Conservation (phyloP, 129 eudicot species). For the Sambucus nigra region DNA sequence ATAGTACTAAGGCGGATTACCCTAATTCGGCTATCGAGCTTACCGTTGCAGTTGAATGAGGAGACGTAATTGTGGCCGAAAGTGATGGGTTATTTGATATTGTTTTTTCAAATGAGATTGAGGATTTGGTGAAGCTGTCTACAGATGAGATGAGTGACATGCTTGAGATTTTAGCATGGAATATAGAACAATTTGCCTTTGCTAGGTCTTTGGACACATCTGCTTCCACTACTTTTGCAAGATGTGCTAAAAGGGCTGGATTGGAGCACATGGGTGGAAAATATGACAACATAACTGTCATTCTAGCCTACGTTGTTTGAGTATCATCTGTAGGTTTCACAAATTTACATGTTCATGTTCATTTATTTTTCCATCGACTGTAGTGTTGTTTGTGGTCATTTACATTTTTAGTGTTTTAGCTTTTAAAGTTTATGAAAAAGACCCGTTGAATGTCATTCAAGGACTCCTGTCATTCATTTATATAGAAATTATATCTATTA, state of each 20-base stretch:
- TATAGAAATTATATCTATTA: too few relatives aligned
- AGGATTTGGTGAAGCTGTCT: neutral
- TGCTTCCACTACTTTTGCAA: neutral
- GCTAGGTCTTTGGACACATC: neutral
- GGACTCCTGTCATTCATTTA: too few relatives aligned
- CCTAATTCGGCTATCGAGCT: neutral
- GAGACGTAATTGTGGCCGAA: slow-evolving; percentile 7
- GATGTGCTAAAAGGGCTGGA: neutral
- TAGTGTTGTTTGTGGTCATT: too few relatives aligned
- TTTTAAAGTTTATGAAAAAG: too few relatives aligned
- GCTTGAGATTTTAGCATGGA: neutral
- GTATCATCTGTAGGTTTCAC: too few relatives aligned
- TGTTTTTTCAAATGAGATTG: slow-evolving; percentile 1
- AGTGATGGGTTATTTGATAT: slow-evolving; percentile 15
- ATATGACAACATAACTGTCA: slow-evolving; percentile 10
- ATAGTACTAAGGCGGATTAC: neutral
- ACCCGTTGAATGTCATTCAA: too few relatives aligned
- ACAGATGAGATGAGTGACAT: neutral
- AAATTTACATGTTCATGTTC: too few relatives aligned
- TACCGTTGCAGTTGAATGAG: neutral
- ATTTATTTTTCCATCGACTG: too few relatives aligned
- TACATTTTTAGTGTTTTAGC: too few relatives aligned
- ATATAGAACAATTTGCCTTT: neutral
- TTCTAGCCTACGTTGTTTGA: slow-evolving; percentile 5
- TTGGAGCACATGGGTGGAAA: neutral